phyloP scores from a whole-genome alignment of 306 rosid species.

The Senna tora region DNA sequence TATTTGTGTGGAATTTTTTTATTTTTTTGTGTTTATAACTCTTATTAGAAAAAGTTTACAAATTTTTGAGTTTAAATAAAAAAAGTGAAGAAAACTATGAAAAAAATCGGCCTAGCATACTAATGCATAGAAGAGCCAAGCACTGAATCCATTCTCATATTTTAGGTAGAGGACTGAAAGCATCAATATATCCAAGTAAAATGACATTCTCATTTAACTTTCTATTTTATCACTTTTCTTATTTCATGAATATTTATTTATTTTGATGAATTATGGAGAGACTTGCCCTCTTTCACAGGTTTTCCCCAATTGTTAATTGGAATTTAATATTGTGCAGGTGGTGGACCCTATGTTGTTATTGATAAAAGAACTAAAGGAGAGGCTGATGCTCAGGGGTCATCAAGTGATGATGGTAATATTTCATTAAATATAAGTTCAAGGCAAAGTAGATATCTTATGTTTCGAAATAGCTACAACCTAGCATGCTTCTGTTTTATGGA shows the following conservation, averaged over 20 bases:
- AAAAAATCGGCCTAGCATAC: too few species aligned
- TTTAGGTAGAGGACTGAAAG: constrained; percentile 13
- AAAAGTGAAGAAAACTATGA: too few species aligned
- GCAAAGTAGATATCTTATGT: constrained; percentile 19
- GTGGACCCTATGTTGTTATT: constrained; percentile 89
- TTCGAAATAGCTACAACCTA: constrained; percentile 23
- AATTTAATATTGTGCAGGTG: constrained; percentile 55
- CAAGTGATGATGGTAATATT: constrained; percentile 79
- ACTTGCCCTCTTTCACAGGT: constrained; percentile 12
- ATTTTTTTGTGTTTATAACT: too few species aligned
- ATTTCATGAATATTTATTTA: constrained; percentile 4
- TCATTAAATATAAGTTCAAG: constrained; percentile 32
- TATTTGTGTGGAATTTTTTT: too few species aligned
- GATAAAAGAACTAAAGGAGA: constrained; percentile 76
- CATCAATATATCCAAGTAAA: constrained; percentile 1
- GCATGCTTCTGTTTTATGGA: constrained; percentile 13
- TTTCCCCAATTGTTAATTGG: constrained; percentile 31
- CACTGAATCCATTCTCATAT: too few species aligned
- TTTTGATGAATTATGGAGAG: constrained; percentile 30
- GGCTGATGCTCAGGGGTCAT: constrained; percentile 64
- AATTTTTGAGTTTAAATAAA: too few species aligned
- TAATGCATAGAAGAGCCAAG: too few species aligned
- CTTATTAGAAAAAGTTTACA: too few species aligned
- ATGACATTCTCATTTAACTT: constrained; percentile 22
- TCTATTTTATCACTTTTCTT: constrained; percentile 17